phyloP scores from a whole-genome alignment of 2,329 filamentous ascomycete species.

The Chalaropsis ovoidea region DNA sequence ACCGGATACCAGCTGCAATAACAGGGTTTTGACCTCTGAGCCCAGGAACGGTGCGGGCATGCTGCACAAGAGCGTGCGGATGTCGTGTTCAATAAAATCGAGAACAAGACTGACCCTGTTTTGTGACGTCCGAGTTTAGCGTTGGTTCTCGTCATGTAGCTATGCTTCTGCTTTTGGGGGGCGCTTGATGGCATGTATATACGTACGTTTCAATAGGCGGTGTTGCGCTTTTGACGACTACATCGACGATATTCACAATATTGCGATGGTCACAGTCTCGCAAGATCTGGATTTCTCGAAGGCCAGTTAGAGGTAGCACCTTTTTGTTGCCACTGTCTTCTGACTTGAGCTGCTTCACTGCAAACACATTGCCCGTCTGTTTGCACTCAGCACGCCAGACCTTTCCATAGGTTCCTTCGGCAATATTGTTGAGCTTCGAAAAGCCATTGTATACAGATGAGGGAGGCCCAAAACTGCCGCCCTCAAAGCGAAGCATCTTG shows the following conservation, averaged over 20 bases:
- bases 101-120: slow-evolving; percentile 81
- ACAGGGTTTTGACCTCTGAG: slow-evolving; percentile 83
- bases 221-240: slow-evolving; percentile 62
- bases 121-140: background rate
- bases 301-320: slow-evolving; percentile 71
- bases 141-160: slow-evolving; percentile 9
- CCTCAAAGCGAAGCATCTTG: slow-evolving; percentile 58
- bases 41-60: slow-evolving; percentile 90
- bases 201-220: slow-evolving; percentile 45
- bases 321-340: slow-evolving; percentile 46
- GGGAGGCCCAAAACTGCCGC: slow-evolving; percentile 56
- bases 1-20: slow-evolving; percentile 71
- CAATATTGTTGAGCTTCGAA: slow-evolving; percentile 89
- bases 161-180: slow-evolving; percentile 21
- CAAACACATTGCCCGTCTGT: slow-evolving; percentile 68
- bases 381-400: slow-evolving; percentile 74
- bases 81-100: slow-evolving; percentile 94
- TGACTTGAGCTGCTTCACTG: slow-evolving; percentile 82
- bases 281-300: slow-evolving; percentile 88
- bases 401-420: slow-evolving; percentile 93
- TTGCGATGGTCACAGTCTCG: slow-evolving; percentile 71
- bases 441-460: slow-evolving; percentile 72
- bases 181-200: slow-evolving; percentile 6
- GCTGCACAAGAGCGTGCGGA: slow-evolving; percentile 84
- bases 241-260: slow-evolving; percentile 70